Conservation (phyloP, 2,329 filamentous ascomycete genomes). For the Geosmithia flava region DNA sequence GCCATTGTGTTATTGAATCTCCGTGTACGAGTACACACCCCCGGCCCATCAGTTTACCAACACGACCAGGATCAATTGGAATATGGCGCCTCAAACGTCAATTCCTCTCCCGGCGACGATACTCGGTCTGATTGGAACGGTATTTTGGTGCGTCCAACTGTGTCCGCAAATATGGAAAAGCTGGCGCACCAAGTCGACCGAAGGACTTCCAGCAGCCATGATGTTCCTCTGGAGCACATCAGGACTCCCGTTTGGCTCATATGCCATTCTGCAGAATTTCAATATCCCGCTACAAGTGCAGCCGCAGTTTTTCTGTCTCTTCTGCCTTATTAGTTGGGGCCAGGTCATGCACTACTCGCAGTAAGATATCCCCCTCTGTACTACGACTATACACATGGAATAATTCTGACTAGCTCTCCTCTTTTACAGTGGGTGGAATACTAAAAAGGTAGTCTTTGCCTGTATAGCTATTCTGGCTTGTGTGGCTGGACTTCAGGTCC, state of each 20-base stretch:
- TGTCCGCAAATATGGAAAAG: conserved; percentile 1
- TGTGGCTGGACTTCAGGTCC: background rate
- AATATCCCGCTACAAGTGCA: background rate
- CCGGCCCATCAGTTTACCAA: background rate
- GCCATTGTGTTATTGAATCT: background rate
- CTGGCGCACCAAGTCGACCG: background rate
- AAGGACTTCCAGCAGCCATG: background rate
- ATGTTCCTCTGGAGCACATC: background rate
- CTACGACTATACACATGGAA: background rate
- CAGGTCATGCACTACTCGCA: background rate
- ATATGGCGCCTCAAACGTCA: conserved; percentile 1
- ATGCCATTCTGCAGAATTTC: background rate
- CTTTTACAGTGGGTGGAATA: background rate
- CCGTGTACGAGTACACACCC: background rate
- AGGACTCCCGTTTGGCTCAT: background rate
- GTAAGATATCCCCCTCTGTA: background rate
- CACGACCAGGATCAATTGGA: background rate
- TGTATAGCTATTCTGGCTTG: background rate
- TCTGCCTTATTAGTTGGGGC: background rate
- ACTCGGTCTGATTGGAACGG: background rate
- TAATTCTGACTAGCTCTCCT: background rate
- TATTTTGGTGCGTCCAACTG: background rate
- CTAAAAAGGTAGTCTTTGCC: background rate
- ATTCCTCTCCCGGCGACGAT: conserved; percentile 1
- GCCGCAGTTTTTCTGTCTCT: background rate